These are phyloP conservation scores for Fistulina hepatica DNA, from an alignment of 1,284 basidiomycete species.

Conservation along the genomic window DNA sequence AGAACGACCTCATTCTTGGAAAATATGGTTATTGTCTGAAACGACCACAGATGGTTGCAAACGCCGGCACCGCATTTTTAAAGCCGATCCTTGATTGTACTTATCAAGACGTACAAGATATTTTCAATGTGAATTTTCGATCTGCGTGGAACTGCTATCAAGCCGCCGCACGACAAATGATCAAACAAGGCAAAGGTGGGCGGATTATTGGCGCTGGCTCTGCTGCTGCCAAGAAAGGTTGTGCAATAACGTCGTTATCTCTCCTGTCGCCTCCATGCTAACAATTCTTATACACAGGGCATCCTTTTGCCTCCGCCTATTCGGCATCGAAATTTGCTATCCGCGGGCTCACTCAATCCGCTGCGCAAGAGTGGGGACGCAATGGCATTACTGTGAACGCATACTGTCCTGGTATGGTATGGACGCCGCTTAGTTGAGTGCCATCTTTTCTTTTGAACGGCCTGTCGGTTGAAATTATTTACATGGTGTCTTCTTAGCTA, in stretches of 20 bases:
- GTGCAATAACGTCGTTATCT: neutral
- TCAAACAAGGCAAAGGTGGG: conserved; percentile 12
- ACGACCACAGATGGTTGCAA: conserved; percentile 17
- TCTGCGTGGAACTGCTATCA: conserved; percentile 11
- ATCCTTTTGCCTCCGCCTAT: conserved; percentile 11
- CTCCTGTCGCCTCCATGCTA: neutral
- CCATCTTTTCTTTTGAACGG: too few relatives aligned
- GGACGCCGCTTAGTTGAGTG: conserved; percentile 13
- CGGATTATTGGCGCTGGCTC: conserved; percentile 12
- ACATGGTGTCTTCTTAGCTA: too few relatives aligned
- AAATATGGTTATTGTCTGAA: neutral
- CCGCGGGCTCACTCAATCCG: conserved; percentile 20
- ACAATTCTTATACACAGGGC: neutral
- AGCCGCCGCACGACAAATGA: conserved; percentile 9
- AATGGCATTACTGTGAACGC: conserved; percentile 30
- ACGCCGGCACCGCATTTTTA: conserved; percentile 10
- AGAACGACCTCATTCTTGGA: neutral
- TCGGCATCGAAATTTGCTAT: conserved; percentile 19
- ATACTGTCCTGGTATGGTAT: conserved; percentile 27
- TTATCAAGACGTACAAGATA: neutral
- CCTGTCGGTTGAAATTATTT: too few relatives aligned
- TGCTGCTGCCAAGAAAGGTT: conserved; percentile 10
- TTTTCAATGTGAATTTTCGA: conserved; percentile 8
- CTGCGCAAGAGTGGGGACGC: conserved; percentile 23
- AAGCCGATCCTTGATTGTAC: conserved; percentile 6